A percentile compares a stretch with the other conserved stretches of the same genome.
These are phyloP conservation scores for Scenedesmus sp. DNA, from an alignment of 163 green algal species.

Conservation along the genomic window DNA sequence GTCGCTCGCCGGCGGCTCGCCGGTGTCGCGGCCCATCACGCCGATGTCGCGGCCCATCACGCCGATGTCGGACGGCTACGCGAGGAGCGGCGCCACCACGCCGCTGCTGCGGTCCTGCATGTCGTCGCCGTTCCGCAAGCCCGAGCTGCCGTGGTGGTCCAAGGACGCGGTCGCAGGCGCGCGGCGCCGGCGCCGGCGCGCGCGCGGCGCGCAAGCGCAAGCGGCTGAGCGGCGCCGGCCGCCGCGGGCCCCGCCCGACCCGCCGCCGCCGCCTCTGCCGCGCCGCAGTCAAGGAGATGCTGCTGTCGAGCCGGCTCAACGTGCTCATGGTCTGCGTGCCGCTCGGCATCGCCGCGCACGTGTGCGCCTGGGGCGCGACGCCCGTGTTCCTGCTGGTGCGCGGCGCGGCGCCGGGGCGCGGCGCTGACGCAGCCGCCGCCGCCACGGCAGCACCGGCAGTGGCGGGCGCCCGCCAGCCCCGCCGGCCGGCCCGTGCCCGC, in stretches of 20 bases:
- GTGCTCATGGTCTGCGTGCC: slow-evolving; percentile 70
- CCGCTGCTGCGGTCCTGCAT: not conserved
- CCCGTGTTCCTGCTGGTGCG: slow-evolving; percentile 65
- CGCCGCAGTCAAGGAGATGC: slow-evolving; percentile 55
- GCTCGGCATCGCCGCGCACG: slow-evolving; percentile 54
- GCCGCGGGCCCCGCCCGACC: not conserved
- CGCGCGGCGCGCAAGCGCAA: not conserved
- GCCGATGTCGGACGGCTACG: no score
- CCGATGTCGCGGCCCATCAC: not conserved
- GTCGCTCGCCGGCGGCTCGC: slow-evolving; percentile 14
- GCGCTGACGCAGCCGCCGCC: no score
- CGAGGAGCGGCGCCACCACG: not conserved
- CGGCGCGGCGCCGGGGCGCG: no score
- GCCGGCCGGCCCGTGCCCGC: no score
- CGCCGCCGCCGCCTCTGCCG: not conserved
- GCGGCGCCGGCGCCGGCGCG: not conserved
- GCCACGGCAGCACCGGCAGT: not conserved
- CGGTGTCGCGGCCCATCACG: not conserved
- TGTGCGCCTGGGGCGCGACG: slow-evolving; percentile 45
- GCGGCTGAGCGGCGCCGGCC: not conserved
- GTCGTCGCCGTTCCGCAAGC: not conserved
- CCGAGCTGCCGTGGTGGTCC: not conserved
- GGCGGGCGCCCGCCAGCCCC: no score
- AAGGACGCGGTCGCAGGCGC: no score
- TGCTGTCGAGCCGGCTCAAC: slow-evolving; percentile 68